Percentiles rank a stretch among this genome's conserved stretches.
Evolutionary conservation across 1,284 basidiomycete genomes (phyloP).

Genomic region (Ceratobasidium sp.): DNA sequence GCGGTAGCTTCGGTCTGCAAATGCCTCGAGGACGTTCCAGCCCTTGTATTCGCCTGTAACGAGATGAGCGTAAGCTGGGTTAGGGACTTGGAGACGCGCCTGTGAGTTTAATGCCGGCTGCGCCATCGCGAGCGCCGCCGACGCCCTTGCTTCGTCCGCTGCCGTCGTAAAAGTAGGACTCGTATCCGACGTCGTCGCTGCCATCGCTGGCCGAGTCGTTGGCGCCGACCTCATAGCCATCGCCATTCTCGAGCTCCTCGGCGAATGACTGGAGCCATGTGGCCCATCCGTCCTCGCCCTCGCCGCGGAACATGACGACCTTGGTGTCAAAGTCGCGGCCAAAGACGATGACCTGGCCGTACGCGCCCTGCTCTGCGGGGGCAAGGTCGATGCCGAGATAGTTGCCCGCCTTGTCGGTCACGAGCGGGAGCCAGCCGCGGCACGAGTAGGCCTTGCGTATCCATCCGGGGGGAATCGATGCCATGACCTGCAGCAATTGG

Average conservation of each 20-base stretch:
- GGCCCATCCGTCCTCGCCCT: constrained; percentile 92
- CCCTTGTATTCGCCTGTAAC: constrained; percentile 84
- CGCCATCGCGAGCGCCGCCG: constrained; percentile 62
- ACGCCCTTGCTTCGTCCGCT: constrained; percentile 78
- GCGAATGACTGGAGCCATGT: constrained; percentile 92
- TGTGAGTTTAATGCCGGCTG: constrained; percentile 30
- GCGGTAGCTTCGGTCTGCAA: constrained; percentile 84
- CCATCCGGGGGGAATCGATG: constrained; percentile 90
- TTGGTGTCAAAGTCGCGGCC: constrained; percentile 98
- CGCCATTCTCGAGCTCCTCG: constrained; percentile 90
- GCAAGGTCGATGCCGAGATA: constrained; percentile 96
- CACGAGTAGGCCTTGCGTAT: constrained; percentile 89
- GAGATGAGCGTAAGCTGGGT: constrained; percentile 52
- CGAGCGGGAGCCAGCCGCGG: constrained; percentile 94
- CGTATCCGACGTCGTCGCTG: constrained; percentile 78
- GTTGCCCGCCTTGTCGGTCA: constrained; percentile 93
- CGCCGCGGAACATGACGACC: constrained; percentile 90
- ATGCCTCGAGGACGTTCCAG: constrained; percentile 89
- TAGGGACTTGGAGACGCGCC: not conserved
- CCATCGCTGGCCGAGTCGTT: constrained; percentile 60
- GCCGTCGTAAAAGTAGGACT: constrained; percentile 83
- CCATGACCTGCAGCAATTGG: constrained; percentile 77
- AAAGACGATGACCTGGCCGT: constrained; percentile 96
- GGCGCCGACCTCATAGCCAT: constrained; percentile 80
- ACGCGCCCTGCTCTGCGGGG: constrained; percentile 75